phyloP scores from a whole-genome alignment of 768 basidiomycete species.

The Hygrocybe punicea region DNA sequence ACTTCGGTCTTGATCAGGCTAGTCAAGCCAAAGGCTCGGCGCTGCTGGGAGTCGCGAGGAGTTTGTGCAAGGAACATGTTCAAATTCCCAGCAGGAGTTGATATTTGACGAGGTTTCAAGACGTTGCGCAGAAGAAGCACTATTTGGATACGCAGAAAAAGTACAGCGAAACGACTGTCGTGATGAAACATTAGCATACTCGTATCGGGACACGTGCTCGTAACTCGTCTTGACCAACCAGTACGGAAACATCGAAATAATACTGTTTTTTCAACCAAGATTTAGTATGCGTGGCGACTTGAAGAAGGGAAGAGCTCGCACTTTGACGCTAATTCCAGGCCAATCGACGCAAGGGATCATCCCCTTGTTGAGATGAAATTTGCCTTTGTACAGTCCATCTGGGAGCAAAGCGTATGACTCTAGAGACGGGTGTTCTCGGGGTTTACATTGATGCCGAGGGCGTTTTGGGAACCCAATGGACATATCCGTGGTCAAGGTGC shows the following conservation, averaged over 20 bases:
- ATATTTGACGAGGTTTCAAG: too few relatives aligned
- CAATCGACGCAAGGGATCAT: slow-evolving; percentile 67
- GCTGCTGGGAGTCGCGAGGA: too few relatives aligned
- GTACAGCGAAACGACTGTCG: too few relatives aligned
- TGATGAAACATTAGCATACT: slow-evolving; percentile 32
- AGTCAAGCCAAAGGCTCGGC: too few relatives aligned
- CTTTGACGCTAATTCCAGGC: slow-evolving; percentile 66
- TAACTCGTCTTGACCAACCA: slow-evolving; percentile 59
- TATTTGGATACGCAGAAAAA: too few relatives aligned
- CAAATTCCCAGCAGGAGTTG: too few relatives aligned
- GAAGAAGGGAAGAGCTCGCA: slow-evolving; percentile 28
- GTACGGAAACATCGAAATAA: slow-evolving; percentile 68
- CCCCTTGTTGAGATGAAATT: slow-evolving; percentile 50
- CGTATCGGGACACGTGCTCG: slow-evolving; percentile 61
- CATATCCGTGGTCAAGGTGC: slow-evolving; percentile 48
- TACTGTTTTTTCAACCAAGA: slow-evolving; percentile 51
- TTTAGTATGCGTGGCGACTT: slow-evolving; percentile 8
- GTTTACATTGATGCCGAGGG: slow-evolving; percentile 45
- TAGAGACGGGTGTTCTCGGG: slow-evolving; percentile 43
- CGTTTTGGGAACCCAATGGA: slow-evolving; percentile 71
- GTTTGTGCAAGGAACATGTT: too few relatives aligned
- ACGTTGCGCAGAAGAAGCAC: too few relatives aligned
- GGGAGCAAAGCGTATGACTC: slow-evolving; percentile 51
- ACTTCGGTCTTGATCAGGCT: too few relatives aligned
- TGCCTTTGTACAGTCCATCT: slow-evolving; percentile 65